Base-by-base conservation (phyloP, 768 basidiomycete genomes). In the Fistulinella prunicolor region DNA sequence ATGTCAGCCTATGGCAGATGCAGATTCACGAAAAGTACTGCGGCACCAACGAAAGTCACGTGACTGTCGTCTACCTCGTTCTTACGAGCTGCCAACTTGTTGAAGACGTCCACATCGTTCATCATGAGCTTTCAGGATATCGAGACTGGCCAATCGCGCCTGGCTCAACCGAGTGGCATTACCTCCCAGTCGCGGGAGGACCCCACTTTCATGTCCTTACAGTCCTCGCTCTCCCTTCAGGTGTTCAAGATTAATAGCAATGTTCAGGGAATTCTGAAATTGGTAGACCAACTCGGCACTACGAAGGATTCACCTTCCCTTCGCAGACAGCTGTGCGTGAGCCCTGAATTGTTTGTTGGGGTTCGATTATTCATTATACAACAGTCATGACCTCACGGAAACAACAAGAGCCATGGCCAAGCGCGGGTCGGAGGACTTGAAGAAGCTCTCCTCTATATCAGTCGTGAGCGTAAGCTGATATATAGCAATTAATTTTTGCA, bases 201-300 rank as follows among this genome's bases (percentile, higher is more conserved):
- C 68, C 77, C 81, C 7, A 76, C 85, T 4, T 97, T 95, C 66
- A 70, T 77, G 9, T 75, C 73, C 26, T 72, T 94, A 14, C 92
- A 93, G 62, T 82, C 80, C 3, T 89, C 89, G 13, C 69, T 93
- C 50, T 87, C 87, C 1, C 77, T 98, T 6, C 94, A 98, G 66
- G 91, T 95, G 49, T 97, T 98, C 85, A 98, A 98, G 80, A 93
- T 98, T 74, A 94, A 95, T 60, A 82, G 90, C 49, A 99, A 99
- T 69, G 93, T 97, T 3, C 91, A 95, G 61, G 95, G 90, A 14
- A 94, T 99, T 41, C 68, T 92, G 58, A 91, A 90, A 69, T 78
- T 94, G n/a, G 91, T 98, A n/a, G 94, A 98, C 62, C 89, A 94
- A 66, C 79, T 99, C 1, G 95, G 95, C 4, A 91, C 87, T 0